Evolutionary conservation across 2,329 filamentous ascomycete genomes (phyloP), one percentile per base, ranked within the genome.

Genomic region (Incumbomyces lentus): DNA sequence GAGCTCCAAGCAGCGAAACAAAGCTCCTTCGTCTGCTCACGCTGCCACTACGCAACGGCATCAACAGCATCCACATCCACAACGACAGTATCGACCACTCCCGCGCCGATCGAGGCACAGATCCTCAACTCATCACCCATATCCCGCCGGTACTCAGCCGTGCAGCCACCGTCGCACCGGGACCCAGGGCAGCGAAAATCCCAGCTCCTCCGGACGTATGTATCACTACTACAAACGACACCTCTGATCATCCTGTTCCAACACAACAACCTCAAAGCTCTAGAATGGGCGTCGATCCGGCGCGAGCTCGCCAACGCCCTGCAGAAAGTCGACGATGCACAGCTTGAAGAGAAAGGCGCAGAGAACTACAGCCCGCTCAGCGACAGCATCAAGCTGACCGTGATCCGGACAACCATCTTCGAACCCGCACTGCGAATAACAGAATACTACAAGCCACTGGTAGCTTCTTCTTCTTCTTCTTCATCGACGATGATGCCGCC

Each of bases 341-440:
- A 82, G 60, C 69, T 85, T 48, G 78, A 78, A 2, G 68, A 70
- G 8, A 67, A 65, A 16, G 65, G 67, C 5, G 63, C 69, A 19
- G 62, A 59, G 1, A 57, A 62, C 30, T 58, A 66, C 14, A 59
- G 64, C 16, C 51, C 62, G 1, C 62, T 86, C 30, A 73, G 76
- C n/a, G 67, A 76, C 1, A 68, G 71, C 33, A 74, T 92, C 55
- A 82, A 86, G 65, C 63, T 96, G 19, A 83, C 93, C 63, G 85
- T 94, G 19, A 71, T 98, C 47, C 83, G 92, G 61, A 92, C 86
- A 12, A 84, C 86, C 60, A 93, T 98, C 60, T 86, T 98, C 62
- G 81, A 82, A 55, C 79, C 86, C 14, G 89, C 90, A 1, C 70
- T 96, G 51, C 82, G 84, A 55, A 78, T 96, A 43, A 81, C 89